Conservation (phyloP, 2,329 filamentous ascomycete species). For the Pseudocercospora musae region DNA sequence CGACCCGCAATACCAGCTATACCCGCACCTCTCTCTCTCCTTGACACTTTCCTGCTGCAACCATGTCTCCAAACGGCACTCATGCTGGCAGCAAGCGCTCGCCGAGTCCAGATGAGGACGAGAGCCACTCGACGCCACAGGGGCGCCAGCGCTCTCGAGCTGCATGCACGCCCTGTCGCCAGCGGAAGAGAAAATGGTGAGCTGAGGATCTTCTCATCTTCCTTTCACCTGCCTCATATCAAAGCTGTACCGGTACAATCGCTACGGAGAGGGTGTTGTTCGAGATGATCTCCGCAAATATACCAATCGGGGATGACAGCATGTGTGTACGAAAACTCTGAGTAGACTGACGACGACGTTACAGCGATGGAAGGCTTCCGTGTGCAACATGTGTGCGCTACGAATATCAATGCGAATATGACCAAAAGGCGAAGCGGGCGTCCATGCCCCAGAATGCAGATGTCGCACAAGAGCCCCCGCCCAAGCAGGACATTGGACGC, state of each 20-base stretch:
- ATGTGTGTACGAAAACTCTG: background rate
- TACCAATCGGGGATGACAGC: background rate
- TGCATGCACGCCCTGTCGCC: conserved; percentile 34
- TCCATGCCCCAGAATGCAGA: conserved; percentile 28
- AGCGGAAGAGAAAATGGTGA: conserved; percentile 32
- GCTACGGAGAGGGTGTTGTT: too few species aligned
- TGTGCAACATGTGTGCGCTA: conserved; percentile 37
- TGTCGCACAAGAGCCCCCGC: conserved; percentile 23
- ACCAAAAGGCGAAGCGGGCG: conserved; percentile 28
- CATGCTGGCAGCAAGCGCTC: conserved; percentile 25
- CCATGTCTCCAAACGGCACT: conserved; percentile 12
- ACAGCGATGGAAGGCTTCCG: conserved; percentile 32
- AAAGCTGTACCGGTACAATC: too few species aligned
- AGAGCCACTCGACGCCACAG: conserved; percentile 16
- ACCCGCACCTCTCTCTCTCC: background rate
- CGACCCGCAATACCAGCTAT: conserved; percentile 1
- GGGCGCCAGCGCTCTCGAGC: conserved; percentile 35
- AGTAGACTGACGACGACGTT: conserved; percentile 3
- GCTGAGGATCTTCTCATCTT: background rate
- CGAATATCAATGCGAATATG: conserved; percentile 37
- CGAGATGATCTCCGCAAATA: too few species aligned
- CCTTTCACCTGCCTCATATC: background rate
- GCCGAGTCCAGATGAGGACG: conserved; percentile 25
- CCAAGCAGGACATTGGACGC: conserved; percentile 21
- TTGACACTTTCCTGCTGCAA: background rate